Percentiles rank a stretch among this genome's conserved stretches.
Conservation (phyloP, 805 yeast species). For the Pichia rugopelliculosa region DNA sequence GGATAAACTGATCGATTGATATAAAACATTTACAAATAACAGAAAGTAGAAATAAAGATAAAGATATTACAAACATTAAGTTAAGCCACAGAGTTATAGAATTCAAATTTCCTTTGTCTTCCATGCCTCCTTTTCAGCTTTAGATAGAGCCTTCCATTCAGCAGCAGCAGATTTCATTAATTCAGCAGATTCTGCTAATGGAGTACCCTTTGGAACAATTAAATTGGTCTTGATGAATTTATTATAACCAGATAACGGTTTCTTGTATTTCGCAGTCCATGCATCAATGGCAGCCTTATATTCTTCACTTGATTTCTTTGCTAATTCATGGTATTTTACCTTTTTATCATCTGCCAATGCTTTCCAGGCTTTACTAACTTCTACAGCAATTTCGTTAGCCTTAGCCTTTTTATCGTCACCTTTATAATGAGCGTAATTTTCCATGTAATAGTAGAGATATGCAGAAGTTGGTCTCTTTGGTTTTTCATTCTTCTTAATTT, state of each 20-base stretch:
- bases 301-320: constrained; percentile 2
- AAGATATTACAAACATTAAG: not conserved
- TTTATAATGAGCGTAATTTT: constrained; percentile 8
- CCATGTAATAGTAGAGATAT: constrained; percentile 15
- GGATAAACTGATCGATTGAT: too few species aligned
- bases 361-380: constrained; percentile 17
- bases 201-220: constrained; percentile 9
- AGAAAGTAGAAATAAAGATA: not conserved
- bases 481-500: constrained; percentile 12
- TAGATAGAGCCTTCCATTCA: constrained; percentile 18
- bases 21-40: not conserved
- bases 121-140: constrained; percentile 20
- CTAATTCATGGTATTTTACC: constrained; percentile 8
- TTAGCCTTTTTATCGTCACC: not conserved
- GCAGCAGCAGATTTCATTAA: constrained; percentile 17
- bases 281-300: constrained; percentile 14
- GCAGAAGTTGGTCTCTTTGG: constrained; percentile 19
- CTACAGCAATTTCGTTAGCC: constrained; percentile 8
- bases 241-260: constrained; percentile 18
- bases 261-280: constrained; percentile 22
- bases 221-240: constrained; percentile 17
- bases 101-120: constrained; percentile 7
- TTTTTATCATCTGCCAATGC: constrained; percentile 14
- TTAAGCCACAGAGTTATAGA: not conserved
- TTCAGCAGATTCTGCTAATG: constrained; percentile 12